Base-by-base conservation (phyloP, 805 yeast genomes). In the Saccharomycopsis sp. region DNA sequence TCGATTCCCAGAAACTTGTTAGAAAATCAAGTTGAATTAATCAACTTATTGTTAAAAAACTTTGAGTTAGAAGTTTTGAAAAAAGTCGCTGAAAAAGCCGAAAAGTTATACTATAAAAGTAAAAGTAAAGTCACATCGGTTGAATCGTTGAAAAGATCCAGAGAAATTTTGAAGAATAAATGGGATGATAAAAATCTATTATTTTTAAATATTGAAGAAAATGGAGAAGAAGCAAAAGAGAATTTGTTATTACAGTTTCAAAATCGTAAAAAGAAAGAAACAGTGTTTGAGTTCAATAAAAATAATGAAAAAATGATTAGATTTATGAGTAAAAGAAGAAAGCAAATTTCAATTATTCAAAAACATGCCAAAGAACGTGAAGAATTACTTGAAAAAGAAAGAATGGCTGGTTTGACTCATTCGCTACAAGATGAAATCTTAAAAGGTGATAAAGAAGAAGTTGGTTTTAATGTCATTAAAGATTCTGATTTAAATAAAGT, bases 141-240 rank as follows among this genome's bases (percentile, higher is more conserved):
- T 19, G 95, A 86, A 55, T 79, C 94, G n/a, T 72, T 85, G 28
- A 83, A 82, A 53, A 68, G 97, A 53, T 69, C 94, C 15, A 87
- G 82, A 56, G 95, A 86, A 53, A 66, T 89, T 34, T 33, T 46
- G 19, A 61, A 77, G 43, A 66, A 75, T 15, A 87, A 88, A 2
- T 92, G 97, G 96, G 95, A 89, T 57, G 86, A 74, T 17, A 89
- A 82, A 52, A 86, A 86, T 59, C 61, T 87, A 25, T 57, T 83
- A 40, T 84, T 87, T 56, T n/a, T n/a, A n/a, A n/a, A n/a, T n/a
- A n/a, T n/a, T n/a, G 94, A 94, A 18, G 69, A 72, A 23, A 36
- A 41, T n/a, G 57, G 69, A 40, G 95, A 84, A 51, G 69, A 68
- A 48, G 92, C 82, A 50, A 84, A 83, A 55, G 68, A 80, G 20